Percentiles rank a stretch among this genome's conserved stretches.
Evolutionary conservation across 1,284 basidiomycete genomes (phyloP).

Genomic region (Heterobasidion occidentale): DNA sequence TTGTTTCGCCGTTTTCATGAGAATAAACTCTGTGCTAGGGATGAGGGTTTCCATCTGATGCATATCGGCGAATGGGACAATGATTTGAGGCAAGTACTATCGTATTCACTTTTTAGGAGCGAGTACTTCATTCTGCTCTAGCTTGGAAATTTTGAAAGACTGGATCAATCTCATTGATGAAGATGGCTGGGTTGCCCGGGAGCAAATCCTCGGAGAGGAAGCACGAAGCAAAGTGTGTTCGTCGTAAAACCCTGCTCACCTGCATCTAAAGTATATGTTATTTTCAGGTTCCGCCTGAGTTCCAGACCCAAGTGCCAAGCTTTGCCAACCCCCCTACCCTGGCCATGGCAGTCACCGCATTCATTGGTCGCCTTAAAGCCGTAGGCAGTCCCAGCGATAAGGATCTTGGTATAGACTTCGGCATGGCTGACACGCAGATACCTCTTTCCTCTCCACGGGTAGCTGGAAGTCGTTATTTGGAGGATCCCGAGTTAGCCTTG

Average conservation of each 20-base stretch:
- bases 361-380: conserved; percentile 66
- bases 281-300: conserved; percentile 75
- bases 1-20: conserved; percentile 2
- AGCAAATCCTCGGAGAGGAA: conserved; percentile 94
- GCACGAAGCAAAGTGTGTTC: conserved; percentile 73
- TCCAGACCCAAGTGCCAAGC: conserved; percentile 87
- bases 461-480: conserved; percentile 41
- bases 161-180: conserved; percentile 91
- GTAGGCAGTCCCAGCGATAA: conserved; percentile 31
- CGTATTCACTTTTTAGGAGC: background rate
- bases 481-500: conserved; percentile 52
- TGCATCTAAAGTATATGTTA: background rate
- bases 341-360: conserved; percentile 84
- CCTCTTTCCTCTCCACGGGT: conserved; percentile 21
- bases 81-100: conserved; percentile 60
- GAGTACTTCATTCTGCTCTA: conserved; percentile 17
- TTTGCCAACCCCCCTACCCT: conserved; percentile 94
- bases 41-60: conserved; percentile 92
- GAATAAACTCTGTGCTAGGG: conserved; percentile 40
- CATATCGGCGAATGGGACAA: conserved; percentile 91
- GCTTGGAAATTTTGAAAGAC: conserved; percentile 81
- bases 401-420: conserved; percentile 60
- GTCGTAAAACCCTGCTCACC: conserved; percentile 4
- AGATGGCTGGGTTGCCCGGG: conserved; percentile 91
- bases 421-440: conserved; percentile 37